Conservation (phyloP, 2,329 filamentous ascomycete genomes). For the Pleoardoris graminearum region DNA sequence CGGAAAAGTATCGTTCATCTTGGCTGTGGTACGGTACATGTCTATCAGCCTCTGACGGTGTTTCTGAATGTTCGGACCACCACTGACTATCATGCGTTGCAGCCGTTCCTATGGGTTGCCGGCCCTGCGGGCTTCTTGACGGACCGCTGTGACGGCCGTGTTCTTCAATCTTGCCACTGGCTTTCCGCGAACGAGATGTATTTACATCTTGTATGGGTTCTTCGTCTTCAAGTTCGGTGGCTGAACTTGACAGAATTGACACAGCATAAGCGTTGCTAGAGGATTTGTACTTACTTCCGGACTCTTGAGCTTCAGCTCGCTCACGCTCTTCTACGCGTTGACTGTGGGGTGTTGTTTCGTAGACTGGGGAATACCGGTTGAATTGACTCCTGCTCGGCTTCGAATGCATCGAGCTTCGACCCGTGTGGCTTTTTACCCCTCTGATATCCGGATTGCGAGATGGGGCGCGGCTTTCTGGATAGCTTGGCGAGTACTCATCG, state of each 20-base stretch:
- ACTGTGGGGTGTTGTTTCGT: not conserved
- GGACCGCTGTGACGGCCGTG: too few species aligned
- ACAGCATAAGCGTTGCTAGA: not conserved
- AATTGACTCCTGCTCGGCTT: too few species aligned
- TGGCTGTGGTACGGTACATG: not conserved
- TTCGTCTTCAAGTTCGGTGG: too few species aligned
- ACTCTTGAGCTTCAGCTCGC: not conserved
- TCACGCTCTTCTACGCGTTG: slow-evolving; percentile 2
- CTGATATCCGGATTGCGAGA: not conserved
- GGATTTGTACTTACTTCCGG: not conserved
- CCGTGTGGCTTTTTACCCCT: not conserved
- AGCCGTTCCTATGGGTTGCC: not conserved
- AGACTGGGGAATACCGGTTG: not conserved
- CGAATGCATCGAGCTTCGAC: not conserved
- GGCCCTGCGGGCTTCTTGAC: too few species aligned
- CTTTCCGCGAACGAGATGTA: too few species aligned
- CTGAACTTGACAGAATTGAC: too few species aligned
- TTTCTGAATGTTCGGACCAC: slow-evolving; percentile 4
- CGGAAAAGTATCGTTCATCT: slow-evolving; percentile 1
- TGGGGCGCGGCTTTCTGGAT: not conserved
- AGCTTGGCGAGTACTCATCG: not conserved
- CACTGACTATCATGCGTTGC: not conserved
- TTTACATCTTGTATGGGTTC: too few species aligned
- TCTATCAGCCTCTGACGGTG: not conserved
- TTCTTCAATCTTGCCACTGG: too few species aligned